A percentile compares a stretch with the other conserved stretches of the same genome.
Evolutionary conservation across 257 asterid genomes (phyloP).

Genomic region (Solanum ossicruentum): DNA sequence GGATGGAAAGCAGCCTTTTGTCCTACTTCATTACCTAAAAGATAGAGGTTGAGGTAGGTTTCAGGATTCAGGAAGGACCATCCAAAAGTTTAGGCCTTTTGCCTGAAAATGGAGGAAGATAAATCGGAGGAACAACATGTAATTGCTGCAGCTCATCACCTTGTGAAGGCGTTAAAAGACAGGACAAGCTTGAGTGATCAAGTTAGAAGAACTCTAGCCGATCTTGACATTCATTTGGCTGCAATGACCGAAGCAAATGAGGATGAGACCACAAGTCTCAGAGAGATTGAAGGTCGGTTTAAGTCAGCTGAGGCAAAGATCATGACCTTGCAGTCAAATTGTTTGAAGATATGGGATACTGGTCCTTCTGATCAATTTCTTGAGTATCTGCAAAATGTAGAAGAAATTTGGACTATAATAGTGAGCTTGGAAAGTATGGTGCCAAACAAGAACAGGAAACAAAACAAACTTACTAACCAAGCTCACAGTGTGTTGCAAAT

Average conservation of each 20-base stretch:
- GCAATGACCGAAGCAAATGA: slow-evolving; percentile 10
- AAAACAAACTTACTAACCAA: slow-evolving; percentile 17
- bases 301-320: slow-evolving; percentile 23
- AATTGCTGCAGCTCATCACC: slow-evolving; percentile 48
- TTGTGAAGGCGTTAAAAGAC: slow-evolving; percentile 35
- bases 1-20: background rate
- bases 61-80: background rate
- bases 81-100: background rate
- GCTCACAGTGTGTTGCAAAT: slow-evolving; percentile 29
- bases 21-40: background rate
- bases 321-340: slow-evolving; percentile 20
- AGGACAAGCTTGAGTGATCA: slow-evolving; percentile 18
- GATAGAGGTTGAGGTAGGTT: background rate
- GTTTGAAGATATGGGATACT: slow-evolving; percentile 33
- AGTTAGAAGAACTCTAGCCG: slow-evolving; percentile 15
- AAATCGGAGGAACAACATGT: slow-evolving; percentile 22
- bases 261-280: slow-evolving; percentile 6
- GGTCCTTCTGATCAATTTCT: slow-evolving; percentile 4
- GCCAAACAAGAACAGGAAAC: background rate
- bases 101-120: slow-evolving; percentile 15
- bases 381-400: slow-evolving; percentile 35
- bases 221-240: slow-evolving; percentile 31
- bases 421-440: slow-evolving; percentile 8
- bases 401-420: slow-evolving; percentile 22
- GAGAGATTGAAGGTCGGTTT: slow-evolving; percentile 25